Evolutionary conservation across 129 eudicot genomes (phyloP), one percentile per base, ranked within the genome.

Genomic region (Chrysanthemum makinoi): DNA sequence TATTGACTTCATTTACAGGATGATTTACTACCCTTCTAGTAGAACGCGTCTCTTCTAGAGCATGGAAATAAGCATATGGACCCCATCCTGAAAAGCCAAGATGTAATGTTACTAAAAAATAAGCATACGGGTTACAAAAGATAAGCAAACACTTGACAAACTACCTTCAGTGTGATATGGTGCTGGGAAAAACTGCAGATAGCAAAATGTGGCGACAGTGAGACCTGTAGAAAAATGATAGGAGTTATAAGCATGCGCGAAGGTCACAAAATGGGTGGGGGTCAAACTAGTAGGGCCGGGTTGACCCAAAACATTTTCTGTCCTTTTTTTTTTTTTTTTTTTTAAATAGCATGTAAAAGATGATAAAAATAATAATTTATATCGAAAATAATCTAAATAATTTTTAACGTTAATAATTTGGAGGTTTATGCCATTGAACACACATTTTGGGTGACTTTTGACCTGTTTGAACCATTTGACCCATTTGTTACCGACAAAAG

Each of bases 181-280:
- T 74, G 96, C 83, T 50, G 92, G 92, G 75, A 89, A 89, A 48
- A 86, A 84, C 78, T 89, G 96, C 75, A 86, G 91, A 80, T 89
- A 89, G 81, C 96, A 86, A 73, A 89, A 80, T 16, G 82, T 82
- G 17, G 96, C 87, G 59, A 89, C 84, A 4, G 74, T 57, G 54
- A 84, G 85, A 70, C 95, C 95, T 88, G 67, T 19, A 80, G 67
- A 47, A 48, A 39, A 57, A 73, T 11, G 2, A 3, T 4, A 52
- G 17, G 62, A 52, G 62, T 17, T 8, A 62, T 12, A 26, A 26
- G 17, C 65, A 24, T 60, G 4, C 12, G 7, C 46, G 28, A 28
- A 10, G 5, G n/a, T 0, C 10, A 28, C 62, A 57, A 18, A 10
- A 19, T 28, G 19, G 13, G 28, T 1, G 14, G 62, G 20, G 46